Conservation (phyloP, 352 stramenopile genomes). For the Pseudoperonospora humuli region DNA sequence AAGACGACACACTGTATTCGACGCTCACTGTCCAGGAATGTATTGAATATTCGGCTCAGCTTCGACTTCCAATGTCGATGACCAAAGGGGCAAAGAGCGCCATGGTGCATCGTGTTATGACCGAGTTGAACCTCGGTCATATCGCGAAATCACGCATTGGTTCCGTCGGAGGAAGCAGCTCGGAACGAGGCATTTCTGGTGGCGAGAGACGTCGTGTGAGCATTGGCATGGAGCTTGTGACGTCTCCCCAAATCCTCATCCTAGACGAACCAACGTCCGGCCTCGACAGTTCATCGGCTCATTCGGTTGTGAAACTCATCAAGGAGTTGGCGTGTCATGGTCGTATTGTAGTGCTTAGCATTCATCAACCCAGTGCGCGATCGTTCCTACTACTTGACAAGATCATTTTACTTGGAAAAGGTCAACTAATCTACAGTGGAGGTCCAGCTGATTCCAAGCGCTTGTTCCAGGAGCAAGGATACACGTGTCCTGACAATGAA, state of each 20-base stretch:
- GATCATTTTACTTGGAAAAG: slow-evolving; percentile 85
- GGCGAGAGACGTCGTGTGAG: slow-evolving; percentile 89
- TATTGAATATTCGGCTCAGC: slow-evolving; percentile 72
- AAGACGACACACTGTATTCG: slow-evolving; percentile 77
- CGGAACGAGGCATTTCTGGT: slow-evolving; percentile 85
- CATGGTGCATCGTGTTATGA: slow-evolving; percentile 63
- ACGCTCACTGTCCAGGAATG: slow-evolving; percentile 83
- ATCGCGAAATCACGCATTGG: slow-evolving; percentile 55
- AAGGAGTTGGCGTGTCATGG: slow-evolving; percentile 74
- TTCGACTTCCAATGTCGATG: slow-evolving; percentile 52
- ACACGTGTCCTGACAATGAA: slow-evolving; percentile 61
- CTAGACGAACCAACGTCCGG: slow-evolving; percentile 90
- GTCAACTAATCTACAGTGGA: slow-evolving; percentile 56
- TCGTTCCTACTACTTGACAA: slow-evolving; percentile 88
- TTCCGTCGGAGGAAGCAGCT: slow-evolving; percentile 18
- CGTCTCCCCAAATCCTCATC: slow-evolving; percentile 78
- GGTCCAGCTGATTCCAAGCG: slow-evolving; percentile 34
- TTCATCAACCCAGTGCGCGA: slow-evolving; percentile 87
- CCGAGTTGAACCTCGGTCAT: slow-evolving; percentile 68
- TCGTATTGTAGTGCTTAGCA: slow-evolving; percentile 74
- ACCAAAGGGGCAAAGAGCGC: slow-evolving; percentile 45
- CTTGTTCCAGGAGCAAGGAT: slow-evolving; percentile 56
- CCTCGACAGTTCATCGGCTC: slow-evolving; percentile 86
- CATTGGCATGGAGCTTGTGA: slow-evolving; percentile 92
- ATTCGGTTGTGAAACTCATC: slow-evolving; percentile 86